Conservation (phyloP, 495 filamentous ascomycete genomes). For the Penicillium argentinense region DNA sequence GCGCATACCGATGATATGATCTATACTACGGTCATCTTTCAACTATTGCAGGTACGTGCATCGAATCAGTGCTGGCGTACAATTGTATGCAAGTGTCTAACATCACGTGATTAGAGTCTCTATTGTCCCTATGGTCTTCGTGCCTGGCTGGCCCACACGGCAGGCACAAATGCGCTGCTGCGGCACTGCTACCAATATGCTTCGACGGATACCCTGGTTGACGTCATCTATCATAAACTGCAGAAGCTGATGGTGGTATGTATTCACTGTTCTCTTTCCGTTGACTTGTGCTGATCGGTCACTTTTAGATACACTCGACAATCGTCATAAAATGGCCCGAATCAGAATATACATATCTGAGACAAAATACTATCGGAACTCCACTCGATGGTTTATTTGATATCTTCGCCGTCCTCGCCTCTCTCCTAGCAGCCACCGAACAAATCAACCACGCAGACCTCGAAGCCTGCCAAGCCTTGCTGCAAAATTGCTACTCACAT, state of each 20-base stretch:
- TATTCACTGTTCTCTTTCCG: not conserved
- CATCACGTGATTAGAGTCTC: not conserved
- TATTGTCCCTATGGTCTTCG: constrained; percentile 6
- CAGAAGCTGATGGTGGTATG: constrained; percentile 5
- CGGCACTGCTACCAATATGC: constrained; percentile 1
- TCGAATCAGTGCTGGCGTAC: not conserved
- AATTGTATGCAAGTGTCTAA: not conserved
- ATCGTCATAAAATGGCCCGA: not conserved
- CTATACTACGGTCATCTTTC: not conserved
- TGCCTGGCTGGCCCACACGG: constrained; percentile 4
- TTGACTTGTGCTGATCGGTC: not conserved
- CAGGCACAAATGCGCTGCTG: constrained; percentile 5
- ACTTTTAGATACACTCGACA: constrained; percentile 1
- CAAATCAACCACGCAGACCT: not conserved
- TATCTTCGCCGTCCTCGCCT: not conserved
- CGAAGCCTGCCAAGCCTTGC: not conserved
- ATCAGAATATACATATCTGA: constrained; percentile 2
- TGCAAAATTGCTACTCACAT: not conserved
- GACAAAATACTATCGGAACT: not conserved
- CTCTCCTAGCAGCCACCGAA: not conserved
- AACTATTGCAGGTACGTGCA: not conserved
- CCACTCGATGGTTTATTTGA: not conserved
- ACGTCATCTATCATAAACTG: constrained; percentile 4
- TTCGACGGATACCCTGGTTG: not conserved
- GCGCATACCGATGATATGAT: not conserved